Conservation (phyloP, 2,329 filamentous ascomycete genomes). For the Gnomoniopsis smithogilvyi region DNA sequence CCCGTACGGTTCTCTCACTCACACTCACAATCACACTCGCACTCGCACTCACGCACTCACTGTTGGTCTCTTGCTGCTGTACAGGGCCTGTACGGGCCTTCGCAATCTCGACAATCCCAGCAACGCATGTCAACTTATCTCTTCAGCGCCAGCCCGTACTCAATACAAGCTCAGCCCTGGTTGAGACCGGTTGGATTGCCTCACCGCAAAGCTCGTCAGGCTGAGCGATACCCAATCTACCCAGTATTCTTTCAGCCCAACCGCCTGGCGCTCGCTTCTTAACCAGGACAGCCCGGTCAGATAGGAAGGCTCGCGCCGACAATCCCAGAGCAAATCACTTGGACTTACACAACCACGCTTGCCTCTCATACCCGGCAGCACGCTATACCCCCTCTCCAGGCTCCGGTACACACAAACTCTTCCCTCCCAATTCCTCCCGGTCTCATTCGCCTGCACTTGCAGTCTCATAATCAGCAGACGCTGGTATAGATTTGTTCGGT, state of each 20-base stretch:
- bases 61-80: neutral
- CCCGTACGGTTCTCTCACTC: neutral
- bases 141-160: neutral
- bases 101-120: neutral
- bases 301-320: neutral
- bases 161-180: neutral
- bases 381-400: neutral
- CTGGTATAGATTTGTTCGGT: neutral
- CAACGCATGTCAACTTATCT: neutral
- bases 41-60: neutral
- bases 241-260: slow-evolving; percentile 12
- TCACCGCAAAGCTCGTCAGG: slow-evolving; percentile 7
- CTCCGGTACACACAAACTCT: neutral
- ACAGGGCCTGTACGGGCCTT: neutral
- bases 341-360: neutral
- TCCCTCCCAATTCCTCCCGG: neutral
- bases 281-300: slow-evolving; percentile 13
- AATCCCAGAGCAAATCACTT: slow-evolving; percentile 7
- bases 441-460: slow-evolving; percentile 8
- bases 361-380: neutral
- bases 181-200: neutral
- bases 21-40: neutral
- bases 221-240: slow-evolving; percentile 12
- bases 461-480: slow-evolving; percentile 5
- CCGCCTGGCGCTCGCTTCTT: neutral